phyloP scores from a whole-genome alignment of 148 eudicot genomes.

The Rhododendron ovatum region DNA sequence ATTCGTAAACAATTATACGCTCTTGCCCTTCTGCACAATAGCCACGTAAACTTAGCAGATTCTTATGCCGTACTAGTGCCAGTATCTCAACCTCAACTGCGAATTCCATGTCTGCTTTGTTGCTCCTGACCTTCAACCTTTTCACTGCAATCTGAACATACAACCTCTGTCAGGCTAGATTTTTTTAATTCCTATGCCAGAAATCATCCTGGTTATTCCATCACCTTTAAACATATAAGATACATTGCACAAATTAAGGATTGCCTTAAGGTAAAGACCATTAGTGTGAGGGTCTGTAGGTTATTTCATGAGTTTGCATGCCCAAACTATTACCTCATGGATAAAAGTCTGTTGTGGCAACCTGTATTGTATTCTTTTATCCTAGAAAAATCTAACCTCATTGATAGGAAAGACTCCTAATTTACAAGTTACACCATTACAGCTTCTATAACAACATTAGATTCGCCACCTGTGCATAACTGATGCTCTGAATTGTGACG shows the following conservation, averaged over 20 bases:
- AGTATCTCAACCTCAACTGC: constrained; percentile 77
- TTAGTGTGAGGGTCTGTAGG: neutral
- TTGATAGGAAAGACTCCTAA: neutral
- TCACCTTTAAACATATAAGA: neutral
- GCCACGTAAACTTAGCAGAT: constrained; percentile 76
- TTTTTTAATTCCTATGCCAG: neutral
- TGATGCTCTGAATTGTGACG: neutral
- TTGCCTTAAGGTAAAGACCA: neutral
- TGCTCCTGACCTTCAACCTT: constrained; percentile 86
- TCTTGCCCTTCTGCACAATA: constrained; percentile 95
- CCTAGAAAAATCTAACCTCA: neutral
- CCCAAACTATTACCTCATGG: neutral
- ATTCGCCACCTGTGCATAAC: neutral
- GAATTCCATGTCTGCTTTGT: constrained; percentile 78
- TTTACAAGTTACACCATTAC: neutral
- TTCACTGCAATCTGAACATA: constrained; percentile 84
- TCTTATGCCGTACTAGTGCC: constrained; percentile 80
- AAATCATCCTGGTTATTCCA: neutral
- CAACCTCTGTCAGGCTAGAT: neutral
- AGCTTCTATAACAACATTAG: neutral
- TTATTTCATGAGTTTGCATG: neutral
- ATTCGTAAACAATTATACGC: constrained; percentile 82
- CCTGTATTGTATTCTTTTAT: neutral
- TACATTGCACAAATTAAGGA: neutral
- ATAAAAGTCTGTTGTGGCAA: neutral